Evolutionary conservation across 768 basidiomycete species (phyloP).

Genomic region (Termitomyces heimii): DNA sequence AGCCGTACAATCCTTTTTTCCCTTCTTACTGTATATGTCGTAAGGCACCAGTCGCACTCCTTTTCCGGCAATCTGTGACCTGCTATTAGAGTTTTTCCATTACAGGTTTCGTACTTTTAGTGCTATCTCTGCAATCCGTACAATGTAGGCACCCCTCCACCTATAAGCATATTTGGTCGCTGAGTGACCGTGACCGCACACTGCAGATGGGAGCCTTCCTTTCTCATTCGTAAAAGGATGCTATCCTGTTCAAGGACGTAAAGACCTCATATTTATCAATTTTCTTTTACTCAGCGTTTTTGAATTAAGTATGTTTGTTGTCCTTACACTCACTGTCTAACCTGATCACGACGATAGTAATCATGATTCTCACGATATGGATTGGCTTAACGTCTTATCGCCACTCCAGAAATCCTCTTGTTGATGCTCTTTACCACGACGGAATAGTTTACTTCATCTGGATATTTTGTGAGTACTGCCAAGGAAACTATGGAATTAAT

Average conservation of each 20-base stretch:
- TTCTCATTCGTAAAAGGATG: slow-evolving; percentile 8
- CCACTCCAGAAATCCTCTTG: neutral
- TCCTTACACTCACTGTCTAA: neutral
- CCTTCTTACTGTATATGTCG: slow-evolving; percentile 1
- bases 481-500: too few relatives aligned
- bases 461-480: neutral
- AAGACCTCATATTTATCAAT: neutral
- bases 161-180: neutral
- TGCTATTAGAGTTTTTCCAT: neutral
- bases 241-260: slow-evolving; percentile 4
- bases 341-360: neutral
- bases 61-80: neutral
- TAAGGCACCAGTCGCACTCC: neutral
- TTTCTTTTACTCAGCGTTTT: neutral
- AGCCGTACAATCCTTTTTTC: slow-evolving; percentile 3
- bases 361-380: neutral
- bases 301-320: neutral
- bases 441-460: neutral
- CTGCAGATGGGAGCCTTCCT: slow-evolving; percentile 4
- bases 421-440: neutral
- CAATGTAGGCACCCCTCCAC: neutral
- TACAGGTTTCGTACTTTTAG: neutral
- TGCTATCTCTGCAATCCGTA: slow-evolving; percentile 5
- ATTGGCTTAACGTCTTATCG: neutral
- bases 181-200: neutral